Base-by-base conservation (phyloP, 2,329 filamentous ascomycete species). In the Acephala macrosclerotiorum region DNA sequence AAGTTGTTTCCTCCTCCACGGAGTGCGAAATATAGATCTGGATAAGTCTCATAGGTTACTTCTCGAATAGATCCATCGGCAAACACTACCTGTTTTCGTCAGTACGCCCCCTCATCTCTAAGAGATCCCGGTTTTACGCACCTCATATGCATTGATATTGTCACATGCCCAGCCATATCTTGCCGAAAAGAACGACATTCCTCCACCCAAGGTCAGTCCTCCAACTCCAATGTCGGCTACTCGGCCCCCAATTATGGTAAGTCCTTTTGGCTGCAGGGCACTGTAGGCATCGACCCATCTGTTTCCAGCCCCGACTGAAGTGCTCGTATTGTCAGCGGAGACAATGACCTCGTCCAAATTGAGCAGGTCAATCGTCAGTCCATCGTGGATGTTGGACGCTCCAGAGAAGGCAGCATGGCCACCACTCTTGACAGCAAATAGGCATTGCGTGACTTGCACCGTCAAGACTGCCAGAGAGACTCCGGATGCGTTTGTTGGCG, bases 311-410 rank as follows among this genome's bases (percentile, higher is more conserved):
- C 79, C 80, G 9, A 83, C 68, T 4, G 67, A 70, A 8, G 75
- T 77, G 5, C 71, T 69, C 0, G 66, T 73, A 9, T 74, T 72
- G 20, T 77, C 72, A 0, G 68, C 61, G 14, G 73, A 72, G 7
- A 73, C 65, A 1, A 77, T 67, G 38, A 76, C 63, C 29, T 69
- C 25, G 33, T 71, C 70, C 16, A 75, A 40, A 20, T 68, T 65
- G 33, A 75, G 77, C 12, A 85, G 79, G 18, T 84, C 84, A 67
- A 89, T 81, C 5, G 84, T 74, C 1, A 84, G 77, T 0, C 84
- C 84, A 1, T 76, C 80, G 16, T 80, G 74, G 56, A 84, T 82
- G 68, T 81, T 88, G 1, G 85, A 80, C 45, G 82, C 83, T 66
- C 82, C 82, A 20, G 83, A 79, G 49, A 70, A 72, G 11, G 62